Percentiles rank a stretch among this genome's conserved stretches.
Conservation (phyloP, 768 basidiomycete genomes). For the Russula sp. region DNA sequence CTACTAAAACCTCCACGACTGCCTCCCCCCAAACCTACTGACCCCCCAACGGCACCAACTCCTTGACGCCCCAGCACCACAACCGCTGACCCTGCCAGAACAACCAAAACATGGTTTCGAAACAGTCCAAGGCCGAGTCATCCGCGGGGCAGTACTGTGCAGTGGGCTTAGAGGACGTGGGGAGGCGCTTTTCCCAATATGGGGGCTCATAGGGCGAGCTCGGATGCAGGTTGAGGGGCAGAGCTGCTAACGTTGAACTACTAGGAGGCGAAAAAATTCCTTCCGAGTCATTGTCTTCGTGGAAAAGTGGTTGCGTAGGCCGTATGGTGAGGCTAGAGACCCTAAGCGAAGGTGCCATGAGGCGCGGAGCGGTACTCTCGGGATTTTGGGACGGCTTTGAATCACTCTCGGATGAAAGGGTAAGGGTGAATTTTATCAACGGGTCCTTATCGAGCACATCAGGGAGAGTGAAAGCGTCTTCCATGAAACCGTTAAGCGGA, state of each 20-base stretch:
- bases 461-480: background rate
- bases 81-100: no score
- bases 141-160: no score
- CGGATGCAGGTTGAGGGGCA: no score
- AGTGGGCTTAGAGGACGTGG: no score
- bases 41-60: no score
- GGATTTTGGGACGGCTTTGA: background rate
- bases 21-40: no score
- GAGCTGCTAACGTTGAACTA: slow-evolving; percentile 7
- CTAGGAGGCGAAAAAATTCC: background rate
- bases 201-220: no score
- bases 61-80: no score
- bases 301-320: slow-evolving; percentile 1
- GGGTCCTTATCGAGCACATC: slow-evolving; percentile 1
- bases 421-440: background rate
- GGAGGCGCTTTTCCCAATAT: no score
- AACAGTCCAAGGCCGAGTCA: no score
- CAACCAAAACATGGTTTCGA: no score
- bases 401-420: background rate
- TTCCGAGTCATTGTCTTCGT: background rate
- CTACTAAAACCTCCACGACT: no score
- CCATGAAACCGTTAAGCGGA: background rate
- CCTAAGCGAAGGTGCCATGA: background rate
- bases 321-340: background rate
- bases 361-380: background rate